phyloP scores from a whole-genome alignment of 1,284 basidiomycete genomes.

The Uromyces viciae-fabae region DNA sequence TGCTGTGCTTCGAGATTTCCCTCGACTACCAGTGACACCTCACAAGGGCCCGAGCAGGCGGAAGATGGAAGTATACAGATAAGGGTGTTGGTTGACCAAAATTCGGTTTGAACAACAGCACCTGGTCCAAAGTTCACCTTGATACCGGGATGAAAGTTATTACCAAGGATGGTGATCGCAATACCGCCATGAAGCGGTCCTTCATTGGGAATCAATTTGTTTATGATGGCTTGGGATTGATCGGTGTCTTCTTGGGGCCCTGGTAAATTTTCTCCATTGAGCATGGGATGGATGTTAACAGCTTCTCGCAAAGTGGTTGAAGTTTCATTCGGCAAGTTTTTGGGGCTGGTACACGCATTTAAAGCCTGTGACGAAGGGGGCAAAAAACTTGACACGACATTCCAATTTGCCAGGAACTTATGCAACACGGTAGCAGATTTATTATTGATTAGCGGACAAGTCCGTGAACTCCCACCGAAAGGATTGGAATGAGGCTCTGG shows the following conservation, averaged over 20 bases:
- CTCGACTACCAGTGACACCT: slow-evolving; percentile 71
- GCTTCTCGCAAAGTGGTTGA: slow-evolving; percentile 40
- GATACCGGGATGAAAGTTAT: slow-evolving; percentile 67
- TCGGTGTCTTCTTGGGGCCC: slow-evolving; percentile 46
- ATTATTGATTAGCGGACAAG: slow-evolving; percentile 45
- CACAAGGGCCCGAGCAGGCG: slow-evolving; percentile 76
- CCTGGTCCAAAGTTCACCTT: slow-evolving; percentile 74
- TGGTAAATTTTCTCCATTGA: slow-evolving; percentile 44
- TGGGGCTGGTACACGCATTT: slow-evolving; percentile 46
- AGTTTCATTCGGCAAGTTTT: slow-evolving; percentile 46
- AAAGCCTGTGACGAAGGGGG: slow-evolving; percentile 44
- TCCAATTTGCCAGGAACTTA: slow-evolving; percentile 48
- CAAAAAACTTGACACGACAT: slow-evolving; percentile 13
- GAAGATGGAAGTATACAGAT: slow-evolving; percentile 87
- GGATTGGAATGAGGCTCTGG: neutral
- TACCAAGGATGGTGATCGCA: slow-evolving; percentile 88
- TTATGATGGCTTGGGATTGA: slow-evolving; percentile 55
- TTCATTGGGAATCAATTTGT: slow-evolving; percentile 74
- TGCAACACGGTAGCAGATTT: slow-evolving; percentile 53
- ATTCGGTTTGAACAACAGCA: slow-evolving; percentile 74
- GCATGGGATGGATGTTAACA: slow-evolving; percentile 9
- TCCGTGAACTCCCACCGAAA: neutral
- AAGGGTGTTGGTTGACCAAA: slow-evolving; percentile 89
- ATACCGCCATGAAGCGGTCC: slow-evolving; percentile 80
- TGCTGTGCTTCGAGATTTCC: slow-evolving; percentile 20